Evolutionary conservation across 179 eudicot species (phyloP).

Genomic region (Vitellaria paradoxa): DNA sequence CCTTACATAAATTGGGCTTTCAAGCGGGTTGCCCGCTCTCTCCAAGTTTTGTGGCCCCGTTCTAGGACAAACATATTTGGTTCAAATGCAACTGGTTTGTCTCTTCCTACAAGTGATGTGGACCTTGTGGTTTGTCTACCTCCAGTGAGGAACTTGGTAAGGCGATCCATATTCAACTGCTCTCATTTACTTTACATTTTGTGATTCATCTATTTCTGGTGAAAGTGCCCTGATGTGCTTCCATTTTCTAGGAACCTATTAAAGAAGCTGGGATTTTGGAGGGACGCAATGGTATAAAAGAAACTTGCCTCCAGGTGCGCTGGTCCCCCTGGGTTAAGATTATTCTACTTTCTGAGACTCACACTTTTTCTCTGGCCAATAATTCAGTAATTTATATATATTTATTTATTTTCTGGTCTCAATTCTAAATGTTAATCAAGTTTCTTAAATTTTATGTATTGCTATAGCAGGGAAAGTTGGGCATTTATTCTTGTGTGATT

Average conservation of each 20-base stretch:
- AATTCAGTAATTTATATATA: neutral
- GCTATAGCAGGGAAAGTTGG: slow-evolving; percentile 4
- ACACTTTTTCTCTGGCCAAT: neutral
- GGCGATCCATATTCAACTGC: slow-evolving; percentile 19
- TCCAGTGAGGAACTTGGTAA: slow-evolving; percentile 96
- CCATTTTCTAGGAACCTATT: slow-evolving; percentile 73
- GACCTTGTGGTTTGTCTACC: slow-evolving; percentile 98
- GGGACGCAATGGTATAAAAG: slow-evolving; percentile 98
- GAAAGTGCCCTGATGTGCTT: slow-evolving; percentile 4
- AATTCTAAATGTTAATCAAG: neutral
- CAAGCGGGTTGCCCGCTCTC: slow-evolving; percentile 91
- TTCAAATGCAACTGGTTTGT: slow-evolving; percentile 93
- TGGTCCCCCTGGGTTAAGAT: neutral
- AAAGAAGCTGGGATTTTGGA: slow-evolving; percentile 99
- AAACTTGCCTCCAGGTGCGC: slow-evolving; percentile 93
- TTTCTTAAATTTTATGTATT: neutral
- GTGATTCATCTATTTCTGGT: neutral
- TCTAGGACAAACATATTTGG: slow-evolving; percentile 91
- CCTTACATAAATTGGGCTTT: slow-evolving; percentile 97
- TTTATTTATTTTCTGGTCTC: neutral
- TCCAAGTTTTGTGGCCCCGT: slow-evolving; percentile 98
- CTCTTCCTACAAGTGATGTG: slow-evolving; percentile 96
- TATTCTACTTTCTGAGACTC: too few species aligned
- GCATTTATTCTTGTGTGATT: neutral
- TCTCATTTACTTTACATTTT: neutral